Evolutionary conservation across 169 alveolate species (phyloP).

Genomic region (Plasmodium gaboni): DNA sequence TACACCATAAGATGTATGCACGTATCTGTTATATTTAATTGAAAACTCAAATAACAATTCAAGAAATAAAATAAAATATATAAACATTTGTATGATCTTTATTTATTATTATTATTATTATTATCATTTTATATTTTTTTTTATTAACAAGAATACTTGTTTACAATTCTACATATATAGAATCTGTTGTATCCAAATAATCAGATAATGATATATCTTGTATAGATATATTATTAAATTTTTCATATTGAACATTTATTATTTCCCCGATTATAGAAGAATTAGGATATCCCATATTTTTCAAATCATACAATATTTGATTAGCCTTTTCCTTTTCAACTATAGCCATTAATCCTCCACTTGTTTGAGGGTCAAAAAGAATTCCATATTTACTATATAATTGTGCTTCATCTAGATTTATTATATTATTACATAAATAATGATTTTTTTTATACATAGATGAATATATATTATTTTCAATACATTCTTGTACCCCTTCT

Average conservation of each 20-base stretch:
- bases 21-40: too few relatives aligned
- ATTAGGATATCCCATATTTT: slow-evolving; percentile 61
- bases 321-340: slow-evolving; percentile 50
- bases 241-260: slow-evolving; percentile 69
- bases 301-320: slow-evolving; percentile 42
- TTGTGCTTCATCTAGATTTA: slow-evolving; percentile 69
- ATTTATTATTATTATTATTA: neutral
- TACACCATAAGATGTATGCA: too few relatives aligned
- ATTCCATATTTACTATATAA: slow-evolving; percentile 51
- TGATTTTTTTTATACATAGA: slow-evolving; percentile 77
- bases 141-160: neutral
- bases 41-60: too few relatives aligned
- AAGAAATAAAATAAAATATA: too few relatives aligned
- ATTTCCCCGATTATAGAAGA: slow-evolving; percentile 74
- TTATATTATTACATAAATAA: slow-evolving; percentile 73
- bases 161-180: slow-evolving; percentile 56
- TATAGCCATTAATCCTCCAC: slow-evolving; percentile 77
- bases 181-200: slow-evolving; percentile 53
- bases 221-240: slow-evolving; percentile 29
- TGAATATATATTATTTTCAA: slow-evolving; percentile 68
- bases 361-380: slow-evolving; percentile 76
- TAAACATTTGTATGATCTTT: too few relatives aligned
- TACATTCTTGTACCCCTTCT: slow-evolving; percentile 73
- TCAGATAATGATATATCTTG: slow-evolving; percentile 28
- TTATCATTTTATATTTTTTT: neutral